Evolutionary conservation across 371 early-diverging fungal species (phyloP).

Genomic region (Mucor racemosus): DNA sequence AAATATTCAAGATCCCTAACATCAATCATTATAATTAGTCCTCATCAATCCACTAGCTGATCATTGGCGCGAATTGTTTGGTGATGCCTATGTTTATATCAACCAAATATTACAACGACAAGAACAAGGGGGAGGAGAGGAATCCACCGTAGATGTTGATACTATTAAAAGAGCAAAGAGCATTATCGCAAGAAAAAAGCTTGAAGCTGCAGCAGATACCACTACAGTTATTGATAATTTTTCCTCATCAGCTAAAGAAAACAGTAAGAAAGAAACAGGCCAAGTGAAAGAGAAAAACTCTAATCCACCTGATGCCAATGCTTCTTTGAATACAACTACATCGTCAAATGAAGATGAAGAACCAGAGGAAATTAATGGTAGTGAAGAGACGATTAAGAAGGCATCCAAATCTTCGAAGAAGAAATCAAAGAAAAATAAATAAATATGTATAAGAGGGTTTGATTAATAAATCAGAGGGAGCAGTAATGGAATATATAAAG

Average conservation of each 20-base stretch:
- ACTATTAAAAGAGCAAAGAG: conserved; percentile 40
- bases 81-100: conserved; percentile 29
- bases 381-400: neutral
- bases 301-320: no score
- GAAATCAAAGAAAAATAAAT: neutral
- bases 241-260: neutral
- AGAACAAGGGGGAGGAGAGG: conserved; percentile 15
- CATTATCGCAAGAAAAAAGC: conserved; percentile 25
- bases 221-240: neutral
- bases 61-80: conserved; percentile 19
- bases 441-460: neutral
- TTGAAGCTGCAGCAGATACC: neutral
- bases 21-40: neutral
- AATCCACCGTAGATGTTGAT: conserved; percentile 22
- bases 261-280: neutral
- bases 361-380: neutral
- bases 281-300: neutral
- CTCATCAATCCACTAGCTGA: neutral
- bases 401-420: neutral
- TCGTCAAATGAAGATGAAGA: neutral
- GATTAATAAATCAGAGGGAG: neutral
- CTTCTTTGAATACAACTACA: neutral
- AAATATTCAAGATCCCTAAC: neutral
- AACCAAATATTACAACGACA: conserved; percentile 16
- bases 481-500: neutral